Conservation (phyloP, 768 basidiomycete genomes). For the Rhizopogon vulgaris region DNA sequence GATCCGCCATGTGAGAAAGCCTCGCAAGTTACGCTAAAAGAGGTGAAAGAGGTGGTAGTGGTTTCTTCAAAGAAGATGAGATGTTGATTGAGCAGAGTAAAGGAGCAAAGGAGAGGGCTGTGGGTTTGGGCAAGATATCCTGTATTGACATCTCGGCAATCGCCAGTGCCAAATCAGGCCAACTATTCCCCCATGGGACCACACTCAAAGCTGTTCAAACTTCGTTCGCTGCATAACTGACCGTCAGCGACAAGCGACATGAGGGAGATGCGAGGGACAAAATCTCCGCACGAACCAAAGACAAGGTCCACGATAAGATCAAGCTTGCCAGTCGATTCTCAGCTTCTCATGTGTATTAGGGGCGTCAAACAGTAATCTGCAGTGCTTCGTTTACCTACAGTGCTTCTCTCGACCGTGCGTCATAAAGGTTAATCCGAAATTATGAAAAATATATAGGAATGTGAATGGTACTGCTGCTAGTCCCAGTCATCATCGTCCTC, state of each 20-base stretch:
- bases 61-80: conserved; percentile 3
- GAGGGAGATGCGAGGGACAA: too few relatives aligned
- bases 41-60: not conserved
- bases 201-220: too few relatives aligned
- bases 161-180: conserved; percentile 22
- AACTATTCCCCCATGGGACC: conserved; percentile 4
- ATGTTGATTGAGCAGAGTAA: conserved; percentile 5
- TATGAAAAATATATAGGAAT: conserved; percentile 3
- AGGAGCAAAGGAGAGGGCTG: not conserved
- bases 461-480: conserved; percentile 9
- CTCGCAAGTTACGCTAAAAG: not conserved
- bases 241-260: too few relatives aligned
- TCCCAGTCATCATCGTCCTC: conserved; percentile 69
- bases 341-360: not conserved
- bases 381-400: not conserved
- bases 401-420: not conserved
- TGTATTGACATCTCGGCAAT: conserved; percentile 26
- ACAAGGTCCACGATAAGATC: not conserved
- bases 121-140: not conserved
- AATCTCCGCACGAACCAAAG: too few relatives aligned
- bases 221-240: too few relatives aligned
- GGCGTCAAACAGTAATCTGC: not conserved
- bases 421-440: conserved; percentile 7
- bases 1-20: conserved; percentile 42
- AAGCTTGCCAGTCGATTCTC: not conserved